Percentiles rank a stretch among this genome's conserved stretches.
These are phyloP conservation scores for Chaetoceros tenuissimus DNA, from an alignment of 108 stramenopile species.

Conservation along the genomic window DNA sequence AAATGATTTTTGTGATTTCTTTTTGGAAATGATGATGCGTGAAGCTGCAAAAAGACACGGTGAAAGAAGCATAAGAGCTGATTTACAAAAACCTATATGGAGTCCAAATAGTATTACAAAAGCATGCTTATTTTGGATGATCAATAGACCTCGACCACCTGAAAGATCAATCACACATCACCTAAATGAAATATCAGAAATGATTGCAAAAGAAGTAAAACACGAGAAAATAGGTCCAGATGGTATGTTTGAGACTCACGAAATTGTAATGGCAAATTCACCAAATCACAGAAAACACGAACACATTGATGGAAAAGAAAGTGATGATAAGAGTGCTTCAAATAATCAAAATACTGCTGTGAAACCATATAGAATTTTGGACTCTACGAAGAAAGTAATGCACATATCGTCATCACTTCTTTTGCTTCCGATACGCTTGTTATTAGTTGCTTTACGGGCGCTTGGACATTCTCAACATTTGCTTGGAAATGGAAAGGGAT, in stretches of 20 bases:
- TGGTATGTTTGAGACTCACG: constrained; percentile 68
- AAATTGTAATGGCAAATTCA: constrained; percentile 41
- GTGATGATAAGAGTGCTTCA: not conserved
- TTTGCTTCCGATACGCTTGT: constrained; percentile 62
- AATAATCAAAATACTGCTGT: not conserved
- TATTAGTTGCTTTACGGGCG: constrained; percentile 41
- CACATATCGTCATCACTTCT: constrained; percentile 50
- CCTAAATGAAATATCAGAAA: constrained; percentile 32
- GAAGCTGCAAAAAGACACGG: constrained; percentile 14
- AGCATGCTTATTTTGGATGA: constrained; percentile 44
- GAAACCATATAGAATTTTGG: constrained; percentile 27
- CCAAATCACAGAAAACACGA: constrained; percentile 7
- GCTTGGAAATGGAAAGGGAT: not conserved
- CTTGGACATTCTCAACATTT: constrained; percentile 15
- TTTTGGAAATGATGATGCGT: constrained; percentile 39
- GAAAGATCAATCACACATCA: constrained; percentile 51
- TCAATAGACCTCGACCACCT: constrained; percentile 52
- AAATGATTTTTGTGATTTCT: constrained; percentile 15
- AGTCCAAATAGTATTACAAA: constrained; percentile 29
- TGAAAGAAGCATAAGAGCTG: not conserved
- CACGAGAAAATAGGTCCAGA: constrained; percentile 43
- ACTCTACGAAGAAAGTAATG: constrained; percentile 60
- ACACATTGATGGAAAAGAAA: not conserved
- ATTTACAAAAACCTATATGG: constrained; percentile 17
- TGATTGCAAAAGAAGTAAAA: constrained; percentile 32